Conservation (phyloP, 352 stramenopile genomes). For the Phytophthora citrophthora region DNA sequence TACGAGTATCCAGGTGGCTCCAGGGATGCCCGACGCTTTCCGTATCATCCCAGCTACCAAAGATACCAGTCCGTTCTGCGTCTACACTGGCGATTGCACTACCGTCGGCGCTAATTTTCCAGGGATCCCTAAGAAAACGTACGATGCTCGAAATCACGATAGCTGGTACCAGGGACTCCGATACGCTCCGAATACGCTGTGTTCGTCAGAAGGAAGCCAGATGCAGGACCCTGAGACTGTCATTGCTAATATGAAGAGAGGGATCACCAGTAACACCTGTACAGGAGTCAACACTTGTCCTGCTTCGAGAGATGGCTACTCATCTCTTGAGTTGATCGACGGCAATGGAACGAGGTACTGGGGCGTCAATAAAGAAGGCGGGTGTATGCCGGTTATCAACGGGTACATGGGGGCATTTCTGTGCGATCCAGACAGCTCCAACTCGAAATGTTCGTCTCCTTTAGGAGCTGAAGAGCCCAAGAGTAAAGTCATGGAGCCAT, state of each 20-base stretch:
- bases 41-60: constrained; percentile 45
- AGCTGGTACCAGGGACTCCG: constrained; percentile 70
- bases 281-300: constrained; percentile 51
- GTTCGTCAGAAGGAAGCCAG: constrained; percentile 14
- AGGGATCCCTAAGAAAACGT: constrained; percentile 47
- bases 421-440: constrained; percentile 52
- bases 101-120: constrained; percentile 59
- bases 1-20: constrained; percentile 88
- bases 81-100: constrained; percentile 46
- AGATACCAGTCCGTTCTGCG: constrained; percentile 40
- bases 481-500: constrained; percentile 47
- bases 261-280: constrained; percentile 58
- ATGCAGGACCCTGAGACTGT: constrained; percentile 50
- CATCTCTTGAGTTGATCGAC: constrained; percentile 47
- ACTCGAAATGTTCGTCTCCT: constrained; percentile 41
- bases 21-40: constrained; percentile 67
- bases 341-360: constrained; percentile 44
- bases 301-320: constrained; percentile 53
- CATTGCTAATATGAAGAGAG: constrained; percentile 30
- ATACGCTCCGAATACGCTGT: constrained; percentile 59
- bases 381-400: constrained; percentile 61
- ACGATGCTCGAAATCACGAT: constrained; percentile 37
- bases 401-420: constrained; percentile 54
- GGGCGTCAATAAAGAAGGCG: constrained; percentile 59
- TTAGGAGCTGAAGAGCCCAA: constrained; percentile 29